A percentile compares a stretch with the other conserved stretches of the same genome.
Conservation (phyloP, 768 basidiomycete species). For the Grammothele lineata region DNA sequence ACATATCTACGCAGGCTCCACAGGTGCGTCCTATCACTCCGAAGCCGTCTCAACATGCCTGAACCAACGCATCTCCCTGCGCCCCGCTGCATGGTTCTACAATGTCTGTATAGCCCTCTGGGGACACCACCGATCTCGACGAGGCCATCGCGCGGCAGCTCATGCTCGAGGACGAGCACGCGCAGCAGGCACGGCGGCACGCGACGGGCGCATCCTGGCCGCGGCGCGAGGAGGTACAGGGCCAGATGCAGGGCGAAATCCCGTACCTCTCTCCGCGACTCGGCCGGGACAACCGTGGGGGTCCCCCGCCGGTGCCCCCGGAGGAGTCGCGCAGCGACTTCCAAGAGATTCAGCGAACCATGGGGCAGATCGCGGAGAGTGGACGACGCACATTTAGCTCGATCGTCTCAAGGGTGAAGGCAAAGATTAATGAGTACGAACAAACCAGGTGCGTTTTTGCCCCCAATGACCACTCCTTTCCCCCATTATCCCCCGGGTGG, state of each 20-base stretch:
- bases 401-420: conserved; percentile 72
- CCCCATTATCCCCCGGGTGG: not conserved
- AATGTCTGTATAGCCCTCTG: no score
- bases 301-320: conserved; percentile 2
- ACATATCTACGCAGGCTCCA: conserved; percentile 37
- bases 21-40: conserved; percentile 19
- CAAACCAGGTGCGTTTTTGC: conserved; percentile 27
- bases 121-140: conserved; percentile 64
- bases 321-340: conserved; percentile 27
- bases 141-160: conserved; percentile 75
- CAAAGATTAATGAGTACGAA: conserved; percentile 81
- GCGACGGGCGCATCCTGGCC: conserved; percentile 19
- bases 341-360: conserved; percentile 70
- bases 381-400: conserved; percentile 77
- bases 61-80: no score
- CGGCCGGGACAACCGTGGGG: conserved; percentile 7
- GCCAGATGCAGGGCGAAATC: conserved; percentile 2
- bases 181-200: conserved; percentile 7
- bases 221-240: conserved; percentile 12
- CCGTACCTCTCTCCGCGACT: conserved; percentile 19
- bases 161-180: conserved; percentile 48
- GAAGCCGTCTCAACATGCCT: no score
- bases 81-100: not conserved
- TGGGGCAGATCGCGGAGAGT: conserved; percentile 74
- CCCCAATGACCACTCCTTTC: not conserved